Evolutionary conservation across 2,329 filamentous ascomycete genomes (phyloP).

Genomic region (Penicillium concentricum): DNA sequence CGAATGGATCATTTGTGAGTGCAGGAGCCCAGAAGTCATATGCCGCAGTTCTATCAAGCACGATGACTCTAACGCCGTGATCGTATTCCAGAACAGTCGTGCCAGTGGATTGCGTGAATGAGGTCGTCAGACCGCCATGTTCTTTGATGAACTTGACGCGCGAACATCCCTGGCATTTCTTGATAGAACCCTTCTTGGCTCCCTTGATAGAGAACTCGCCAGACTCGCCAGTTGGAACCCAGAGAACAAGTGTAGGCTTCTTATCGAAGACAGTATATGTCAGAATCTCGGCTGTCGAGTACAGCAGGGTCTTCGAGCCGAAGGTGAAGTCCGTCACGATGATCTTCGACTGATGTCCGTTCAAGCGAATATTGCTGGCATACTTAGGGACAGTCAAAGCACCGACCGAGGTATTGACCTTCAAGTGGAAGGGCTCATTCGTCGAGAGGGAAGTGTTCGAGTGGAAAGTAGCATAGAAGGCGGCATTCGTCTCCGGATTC

Average conservation of each 20-base stretch:
- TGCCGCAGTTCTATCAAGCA: constrained; percentile 55
- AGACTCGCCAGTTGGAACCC: constrained; percentile 55
- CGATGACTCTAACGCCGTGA: constrained; percentile 50
- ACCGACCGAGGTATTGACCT: constrained; percentile 57
- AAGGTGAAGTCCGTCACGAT: constrained; percentile 60
- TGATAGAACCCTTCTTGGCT: constrained; percentile 35
- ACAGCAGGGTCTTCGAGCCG: constrained; percentile 52
- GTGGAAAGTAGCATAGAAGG: constrained; percentile 61
- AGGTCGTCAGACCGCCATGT: constrained; percentile 43
- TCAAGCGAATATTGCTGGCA: constrained; percentile 50
- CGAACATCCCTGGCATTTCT: constrained; percentile 42
- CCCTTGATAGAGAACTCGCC: constrained; percentile 55
- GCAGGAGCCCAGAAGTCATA: constrained; percentile 59
- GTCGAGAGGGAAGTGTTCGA: constrained; percentile 53
- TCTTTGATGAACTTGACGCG: constrained; percentile 46
- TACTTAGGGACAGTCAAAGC: constrained; percentile 55
- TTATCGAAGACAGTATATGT: constrained; percentile 52
- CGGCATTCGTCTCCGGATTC: constrained; percentile 57
- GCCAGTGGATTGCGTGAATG: constrained; percentile 52
- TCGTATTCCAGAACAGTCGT: constrained; percentile 48
- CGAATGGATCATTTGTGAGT: constrained; percentile 49
- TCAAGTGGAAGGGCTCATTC: constrained; percentile 54
- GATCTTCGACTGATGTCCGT: constrained; percentile 63
- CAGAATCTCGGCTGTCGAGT: constrained; percentile 57
- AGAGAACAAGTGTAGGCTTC: constrained; percentile 51